Base-by-base conservation (phyloP, 768 basidiomycete species). In the Macrolepiota fuliginosa region DNA sequence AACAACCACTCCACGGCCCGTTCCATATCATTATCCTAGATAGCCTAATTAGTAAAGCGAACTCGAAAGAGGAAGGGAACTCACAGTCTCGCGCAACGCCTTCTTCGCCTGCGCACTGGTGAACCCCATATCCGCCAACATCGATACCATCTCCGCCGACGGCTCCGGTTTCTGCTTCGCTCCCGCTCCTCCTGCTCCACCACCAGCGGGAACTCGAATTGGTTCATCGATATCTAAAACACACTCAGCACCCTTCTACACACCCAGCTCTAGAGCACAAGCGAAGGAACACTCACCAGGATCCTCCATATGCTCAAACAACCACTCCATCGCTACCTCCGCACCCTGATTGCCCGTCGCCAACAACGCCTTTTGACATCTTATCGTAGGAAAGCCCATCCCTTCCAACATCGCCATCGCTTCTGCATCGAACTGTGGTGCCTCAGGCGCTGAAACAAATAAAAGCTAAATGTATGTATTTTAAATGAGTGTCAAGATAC, bases 1-100 rank as follows among this genome's bases (percentile, higher is more conserved):
- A 98, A 98, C 22, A 98, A 76, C 96, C 96, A 98, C 68, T 98
- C 96, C 2, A 98, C 85, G 0, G 96, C 96, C 24, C 93, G 87
- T 67, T 96, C 94, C 0, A 84, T 74, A 67, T 92, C 83, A 7
- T 89, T 89, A 39, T 77, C 79, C 92, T 94, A 67, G 13, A 15
- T 19, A 17, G 7, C 7, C 6, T 19, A 32, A 25, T 54, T n/a
- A 58, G 42, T 53, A 39, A 19, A 3, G 19, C 24, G 11, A 2
- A 40, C 50, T 9, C 24, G 42, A 29, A 45, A 25, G 32, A 11
- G 13, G 9, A 50, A 0, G 47, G 53, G 24, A 25, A 79, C 89
- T 42, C 60, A 94, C 94, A 15, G 94, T 94, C 71, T 97, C 90
- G 1, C 84, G 77, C 10, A 99, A 76, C 0, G 96, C 95, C 68